phyloP scores from a whole-genome alignment of 257 asterid genomes.

The Salvia hispanica region DNA sequence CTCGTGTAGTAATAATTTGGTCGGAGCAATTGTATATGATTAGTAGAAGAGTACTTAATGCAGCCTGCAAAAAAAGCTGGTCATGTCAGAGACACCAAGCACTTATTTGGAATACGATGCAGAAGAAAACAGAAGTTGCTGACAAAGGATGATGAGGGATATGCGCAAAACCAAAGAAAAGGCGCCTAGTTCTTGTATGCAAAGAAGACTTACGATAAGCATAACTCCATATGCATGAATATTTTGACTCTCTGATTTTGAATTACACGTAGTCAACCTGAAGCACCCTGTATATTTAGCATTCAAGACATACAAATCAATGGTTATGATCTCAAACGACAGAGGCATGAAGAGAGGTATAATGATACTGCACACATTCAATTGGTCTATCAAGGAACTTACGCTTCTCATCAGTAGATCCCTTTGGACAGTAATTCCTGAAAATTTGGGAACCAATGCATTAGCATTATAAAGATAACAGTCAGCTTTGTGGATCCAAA shows the following conservation, averaged over 20 bases:
- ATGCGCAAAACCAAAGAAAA: constrained; percentile 4
- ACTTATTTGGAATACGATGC: background rate
- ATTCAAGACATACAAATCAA: constrained; percentile 15
- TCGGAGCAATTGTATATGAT: constrained; percentile 88
- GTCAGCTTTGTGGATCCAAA: constrained; percentile 13
- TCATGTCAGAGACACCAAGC: constrained; percentile 13
- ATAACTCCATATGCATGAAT: constrained; percentile 79
- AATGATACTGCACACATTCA: background rate
- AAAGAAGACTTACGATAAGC: constrained; percentile 65
- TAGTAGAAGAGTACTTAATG: constrained; percentile 72
- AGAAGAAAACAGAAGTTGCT: background rate
- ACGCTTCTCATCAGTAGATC: constrained; percentile 62
- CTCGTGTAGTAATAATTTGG: constrained; percentile 80
- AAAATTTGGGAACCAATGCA: constrained; percentile 30
- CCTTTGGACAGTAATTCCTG: constrained; percentile 73
- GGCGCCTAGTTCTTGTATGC: constrained; percentile 1
- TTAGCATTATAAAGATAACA: constrained; percentile 15
- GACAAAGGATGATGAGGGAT: background rate
- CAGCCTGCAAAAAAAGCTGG: constrained; percentile 57
- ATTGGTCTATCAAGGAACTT: constrained; percentile 32
- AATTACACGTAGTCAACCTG: constrained; percentile 67
- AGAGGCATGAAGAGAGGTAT: background rate
- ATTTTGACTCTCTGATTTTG: constrained; percentile 65
- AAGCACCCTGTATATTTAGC: constrained; percentile 59
- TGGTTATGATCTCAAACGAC: constrained; percentile 2